Percentiles rank a stretch among this genome's conserved stretches.
phyloP scores from a whole-genome alignment of 805 yeast genomes.

The Candida montana region DNA sequence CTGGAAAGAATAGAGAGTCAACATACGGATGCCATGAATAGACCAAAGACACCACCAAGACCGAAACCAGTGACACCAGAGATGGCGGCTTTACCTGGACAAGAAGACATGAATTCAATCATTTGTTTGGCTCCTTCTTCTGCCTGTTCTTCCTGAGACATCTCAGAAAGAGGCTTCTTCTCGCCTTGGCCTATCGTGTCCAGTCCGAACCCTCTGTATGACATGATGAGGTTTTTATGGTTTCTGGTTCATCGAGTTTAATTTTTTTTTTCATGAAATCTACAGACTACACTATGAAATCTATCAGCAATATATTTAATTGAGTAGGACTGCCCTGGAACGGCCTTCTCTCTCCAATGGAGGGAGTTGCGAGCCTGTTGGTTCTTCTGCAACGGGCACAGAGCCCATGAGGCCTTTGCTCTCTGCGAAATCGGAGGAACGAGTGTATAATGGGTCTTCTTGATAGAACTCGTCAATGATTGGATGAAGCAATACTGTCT shows the following conservation, averaged over 20 bases:
- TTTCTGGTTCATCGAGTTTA: neutral
- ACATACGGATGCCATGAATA: conserved; percentile 73
- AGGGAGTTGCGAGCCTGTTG: conserved; percentile 52
- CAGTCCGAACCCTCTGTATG: conserved; percentile 37
- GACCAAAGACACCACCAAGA: conserved; percentile 86
- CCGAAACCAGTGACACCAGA: conserved; percentile 94
- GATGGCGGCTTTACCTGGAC: conserved; percentile 90
- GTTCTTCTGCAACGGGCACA: conserved; percentile 59
- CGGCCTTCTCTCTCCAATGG: conserved; percentile 79
- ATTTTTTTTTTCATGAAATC: neutral
- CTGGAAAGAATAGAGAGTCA: too few species aligned
- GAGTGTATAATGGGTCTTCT: conserved; percentile 55
- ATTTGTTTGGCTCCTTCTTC: conserved; percentile 82
- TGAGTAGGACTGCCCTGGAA: conserved; percentile 25
- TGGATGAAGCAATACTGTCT: conserved; percentile 87
- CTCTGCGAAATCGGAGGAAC: conserved; percentile 81
- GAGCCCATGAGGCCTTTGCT: conserved; percentile 92
- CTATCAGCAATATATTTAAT: neutral
- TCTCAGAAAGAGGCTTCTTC: conserved; percentile 51
- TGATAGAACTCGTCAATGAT: conserved; percentile 85
- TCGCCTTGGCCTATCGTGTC: conserved; percentile 36
- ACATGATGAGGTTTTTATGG: conserved; percentile 22
- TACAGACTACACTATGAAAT: neutral
- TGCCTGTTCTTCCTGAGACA: conserved; percentile 91
- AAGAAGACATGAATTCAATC: conserved; percentile 81